Evolutionary conservation across 2,329 filamentous ascomycete species (phyloP).

Genomic region (Aspergillus latus): DNA sequence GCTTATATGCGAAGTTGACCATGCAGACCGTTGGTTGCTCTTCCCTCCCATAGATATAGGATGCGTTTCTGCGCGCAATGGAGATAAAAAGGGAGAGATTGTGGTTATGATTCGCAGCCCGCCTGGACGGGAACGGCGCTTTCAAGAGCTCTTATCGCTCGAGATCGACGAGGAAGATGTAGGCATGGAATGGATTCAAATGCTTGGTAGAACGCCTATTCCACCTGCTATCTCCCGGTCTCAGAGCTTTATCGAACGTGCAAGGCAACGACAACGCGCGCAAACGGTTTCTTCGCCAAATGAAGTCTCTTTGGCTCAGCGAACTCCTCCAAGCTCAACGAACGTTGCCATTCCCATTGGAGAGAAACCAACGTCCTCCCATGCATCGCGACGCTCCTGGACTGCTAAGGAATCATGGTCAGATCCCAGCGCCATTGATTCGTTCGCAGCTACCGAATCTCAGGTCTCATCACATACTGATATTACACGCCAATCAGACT

Average conservation of each 20-base stretch:
- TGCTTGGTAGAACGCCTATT: conserved; percentile 68
- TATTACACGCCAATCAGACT: conserved; percentile 37
- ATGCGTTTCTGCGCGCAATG: conserved; percentile 75
- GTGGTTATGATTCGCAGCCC: conserved; percentile 82
- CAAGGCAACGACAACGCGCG: conserved; percentile 37
- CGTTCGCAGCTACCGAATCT: conserved; percentile 27
- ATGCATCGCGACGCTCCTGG: conserved; percentile 43
- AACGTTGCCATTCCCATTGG: conserved; percentile 64
- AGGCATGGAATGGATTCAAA: conserved; percentile 80
- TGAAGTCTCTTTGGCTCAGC: conserved; percentile 31
- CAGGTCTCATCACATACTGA: conserved; percentile 31
- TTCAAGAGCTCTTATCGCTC: conserved; percentile 82
- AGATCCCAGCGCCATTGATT: conserved; percentile 34
- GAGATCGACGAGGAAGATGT: conserved; percentile 73
- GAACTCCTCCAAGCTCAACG: conserved; percentile 49
- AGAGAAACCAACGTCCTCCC: conserved; percentile 54
- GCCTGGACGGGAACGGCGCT: conserved; percentile 62
- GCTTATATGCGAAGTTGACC: conserved; percentile 88
- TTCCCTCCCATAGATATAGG: conserved; percentile 81
- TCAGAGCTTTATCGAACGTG: conserved; percentile 52
- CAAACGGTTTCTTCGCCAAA: conserved; percentile 22
- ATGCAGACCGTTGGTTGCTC: conserved; percentile 74
- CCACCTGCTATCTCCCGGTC: conserved; percentile 59
- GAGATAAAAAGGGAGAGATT: conserved; percentile 69
- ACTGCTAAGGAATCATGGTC: conserved; percentile 31